Evolutionary conservation across 108 stramenopile species (phyloP).

Genomic region (Skeletonema costatum): DNA sequence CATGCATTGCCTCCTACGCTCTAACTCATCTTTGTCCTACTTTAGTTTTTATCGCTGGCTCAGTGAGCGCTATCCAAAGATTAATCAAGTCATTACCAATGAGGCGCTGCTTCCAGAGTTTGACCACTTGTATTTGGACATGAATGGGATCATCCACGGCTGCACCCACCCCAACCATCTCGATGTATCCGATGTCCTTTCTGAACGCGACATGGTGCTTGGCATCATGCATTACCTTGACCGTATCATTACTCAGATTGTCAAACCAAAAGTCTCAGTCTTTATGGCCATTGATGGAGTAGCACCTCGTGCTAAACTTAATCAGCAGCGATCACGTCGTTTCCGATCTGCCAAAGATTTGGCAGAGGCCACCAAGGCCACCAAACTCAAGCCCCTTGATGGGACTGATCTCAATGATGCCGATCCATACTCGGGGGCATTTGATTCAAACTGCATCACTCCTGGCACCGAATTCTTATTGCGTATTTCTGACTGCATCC

Average conservation of each 20-base stretch:
- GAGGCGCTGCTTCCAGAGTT: conserved; percentile 87
- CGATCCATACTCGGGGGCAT: conserved; percentile 56
- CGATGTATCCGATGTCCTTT: conserved; percentile 88
- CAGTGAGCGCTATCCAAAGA: conserved; percentile 98
- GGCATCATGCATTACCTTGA: conserved; percentile 97
- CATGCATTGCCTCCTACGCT: background rate
- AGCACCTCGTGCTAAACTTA: conserved; percentile 98
- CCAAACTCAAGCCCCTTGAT: conserved; percentile 41
- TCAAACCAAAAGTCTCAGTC: conserved; percentile 92
- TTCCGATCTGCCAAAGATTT: conserved; percentile 95
- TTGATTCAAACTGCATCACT: conserved; percentile 99
- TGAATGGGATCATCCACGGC: conserved; percentile 99
- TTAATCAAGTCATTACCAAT: conserved; percentile 97
- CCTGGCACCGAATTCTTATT: conserved; percentile 99
- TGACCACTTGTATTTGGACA: conserved; percentile 97
- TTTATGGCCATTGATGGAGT: conserved; percentile 98
- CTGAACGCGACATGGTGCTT: conserved; percentile 95
- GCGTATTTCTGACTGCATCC: conserved; percentile 82
- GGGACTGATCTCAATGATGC: conserved; percentile 22
- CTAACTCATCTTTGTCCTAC: background rate
- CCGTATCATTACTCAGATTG: conserved; percentile 95
- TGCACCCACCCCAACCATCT: conserved; percentile 92
- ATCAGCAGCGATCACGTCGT: conserved; percentile 97
- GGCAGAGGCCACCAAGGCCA: conserved; percentile 82
- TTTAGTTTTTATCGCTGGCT: conserved; percentile 99